Evolutionary conservation across 495 filamentous ascomycete genomes (phyloP).

Genomic region (Xylaria bambusicola): DNA sequence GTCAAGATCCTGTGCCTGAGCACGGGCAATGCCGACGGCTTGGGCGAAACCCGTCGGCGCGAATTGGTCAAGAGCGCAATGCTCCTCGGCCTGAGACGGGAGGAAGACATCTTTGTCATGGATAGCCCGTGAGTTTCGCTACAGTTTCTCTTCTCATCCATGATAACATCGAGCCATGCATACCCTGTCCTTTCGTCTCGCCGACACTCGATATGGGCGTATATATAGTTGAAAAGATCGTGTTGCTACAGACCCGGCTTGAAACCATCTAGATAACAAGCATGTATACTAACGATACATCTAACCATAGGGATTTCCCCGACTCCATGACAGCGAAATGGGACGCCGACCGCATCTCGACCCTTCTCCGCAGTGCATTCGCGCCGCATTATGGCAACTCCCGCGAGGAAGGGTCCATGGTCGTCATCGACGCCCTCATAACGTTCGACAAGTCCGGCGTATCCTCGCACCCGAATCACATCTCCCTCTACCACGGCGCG

Average conservation of each 20-base stretch:
- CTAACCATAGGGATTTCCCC: constrained; percentile 61
- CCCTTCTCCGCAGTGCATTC: constrained; percentile 68
- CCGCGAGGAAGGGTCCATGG: constrained; percentile 45
- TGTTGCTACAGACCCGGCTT: too few species aligned
- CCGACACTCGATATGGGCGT: too few species aligned
- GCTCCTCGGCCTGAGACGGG: constrained; percentile 68
- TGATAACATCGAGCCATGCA: too few species aligned
- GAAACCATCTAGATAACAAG: too few species aligned
- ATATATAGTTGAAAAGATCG: too few species aligned
- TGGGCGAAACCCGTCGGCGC: constrained; percentile 76
- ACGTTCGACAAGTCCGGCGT: constrained; percentile 85
- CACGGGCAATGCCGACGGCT: constrained; percentile 84
- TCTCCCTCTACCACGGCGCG: constrained; percentile 80
- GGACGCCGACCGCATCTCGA: constrained; percentile 66
- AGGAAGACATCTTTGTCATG: constrained; percentile 77
- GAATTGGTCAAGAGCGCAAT: constrained; percentile 80
- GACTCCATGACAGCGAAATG: constrained; percentile 83
- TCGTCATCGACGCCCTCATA: constrained; percentile 76
- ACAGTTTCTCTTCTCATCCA: too few species aligned
- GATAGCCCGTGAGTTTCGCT: constrained; percentile 59
- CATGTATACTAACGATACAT: not conserved
- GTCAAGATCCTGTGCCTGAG: constrained; percentile 92
- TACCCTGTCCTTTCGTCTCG: too few species aligned
- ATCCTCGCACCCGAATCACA: constrained; percentile 88
- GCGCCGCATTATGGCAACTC: constrained; percentile 57